These are phyloP conservation scores for Solanum pimpinellifolium DNA, from an alignment of 257 asterid species.

Conservation along the genomic window DNA sequence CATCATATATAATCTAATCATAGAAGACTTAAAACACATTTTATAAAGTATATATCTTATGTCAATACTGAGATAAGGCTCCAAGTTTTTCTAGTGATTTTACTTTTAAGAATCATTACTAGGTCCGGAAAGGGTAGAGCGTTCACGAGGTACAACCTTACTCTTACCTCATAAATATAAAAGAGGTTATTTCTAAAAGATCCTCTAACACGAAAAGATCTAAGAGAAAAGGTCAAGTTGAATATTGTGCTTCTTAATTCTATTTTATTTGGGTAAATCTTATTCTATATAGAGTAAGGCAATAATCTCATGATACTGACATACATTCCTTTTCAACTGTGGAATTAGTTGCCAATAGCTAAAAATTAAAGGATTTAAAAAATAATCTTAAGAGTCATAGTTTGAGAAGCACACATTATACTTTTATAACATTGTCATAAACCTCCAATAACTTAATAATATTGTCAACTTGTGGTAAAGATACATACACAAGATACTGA, in stretches of 20 bases:
- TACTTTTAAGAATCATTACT: background rate
- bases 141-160: accelerated
- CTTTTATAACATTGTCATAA: background rate
- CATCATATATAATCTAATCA: background rate
- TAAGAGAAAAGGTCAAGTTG: background rate
- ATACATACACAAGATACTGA: background rate
- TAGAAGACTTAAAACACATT: background rate
- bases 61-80: background rate
- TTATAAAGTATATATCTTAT: background rate
- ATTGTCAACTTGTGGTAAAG: background rate
- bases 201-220: background rate
- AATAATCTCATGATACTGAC: background rate
- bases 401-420: background rate
- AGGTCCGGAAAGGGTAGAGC: background rate
- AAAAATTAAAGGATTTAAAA: background rate
- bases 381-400: background rate
- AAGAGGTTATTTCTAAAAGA: background rate
- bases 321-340: background rate
- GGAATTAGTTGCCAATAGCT: background rate
- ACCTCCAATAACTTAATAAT: background rate
- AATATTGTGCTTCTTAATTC: background rate
- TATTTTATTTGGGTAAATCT: background rate
- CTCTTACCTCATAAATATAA: background rate
- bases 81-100: background rate
- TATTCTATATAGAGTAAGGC: background rate